Conservation (phyloP, 441 rosid genomes). For the Populus hybrid region DNA sequence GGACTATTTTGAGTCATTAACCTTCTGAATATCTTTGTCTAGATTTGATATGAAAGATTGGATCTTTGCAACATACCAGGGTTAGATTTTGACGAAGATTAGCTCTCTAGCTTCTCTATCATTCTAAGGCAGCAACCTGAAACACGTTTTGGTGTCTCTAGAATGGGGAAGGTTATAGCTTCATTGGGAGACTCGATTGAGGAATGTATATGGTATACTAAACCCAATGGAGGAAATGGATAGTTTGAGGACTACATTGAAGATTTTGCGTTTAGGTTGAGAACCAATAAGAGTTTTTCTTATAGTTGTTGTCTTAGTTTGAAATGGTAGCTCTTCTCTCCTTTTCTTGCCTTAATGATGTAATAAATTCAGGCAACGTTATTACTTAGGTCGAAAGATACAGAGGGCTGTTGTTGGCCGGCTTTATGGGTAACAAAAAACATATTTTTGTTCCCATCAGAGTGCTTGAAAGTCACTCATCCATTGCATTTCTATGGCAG, state of each 20-base stretch:
- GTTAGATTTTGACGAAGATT: no score
- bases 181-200: not conserved
- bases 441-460: not conserved
- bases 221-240: not conserved
- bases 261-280: not conserved
- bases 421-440: not conserved
- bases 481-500: not conserved
- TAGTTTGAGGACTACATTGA: not conserved
- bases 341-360: not conserved
- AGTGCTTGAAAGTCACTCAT: not conserved
- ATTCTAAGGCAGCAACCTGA: no score
- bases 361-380: not conserved
- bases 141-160: no score
- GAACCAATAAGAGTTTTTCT: not conserved
- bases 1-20: no score
- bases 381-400: not conserved
- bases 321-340: not conserved
- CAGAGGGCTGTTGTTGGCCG: not conserved
- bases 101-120: no score
- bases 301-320: not conserved
- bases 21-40: no score
- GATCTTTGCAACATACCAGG: no score
- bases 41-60: no score
- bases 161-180: not conserved
- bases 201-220: not conserved